Base-by-base conservation (phyloP, 371 early-diverging fungal species). In the Mucor velutinosus region DNA sequence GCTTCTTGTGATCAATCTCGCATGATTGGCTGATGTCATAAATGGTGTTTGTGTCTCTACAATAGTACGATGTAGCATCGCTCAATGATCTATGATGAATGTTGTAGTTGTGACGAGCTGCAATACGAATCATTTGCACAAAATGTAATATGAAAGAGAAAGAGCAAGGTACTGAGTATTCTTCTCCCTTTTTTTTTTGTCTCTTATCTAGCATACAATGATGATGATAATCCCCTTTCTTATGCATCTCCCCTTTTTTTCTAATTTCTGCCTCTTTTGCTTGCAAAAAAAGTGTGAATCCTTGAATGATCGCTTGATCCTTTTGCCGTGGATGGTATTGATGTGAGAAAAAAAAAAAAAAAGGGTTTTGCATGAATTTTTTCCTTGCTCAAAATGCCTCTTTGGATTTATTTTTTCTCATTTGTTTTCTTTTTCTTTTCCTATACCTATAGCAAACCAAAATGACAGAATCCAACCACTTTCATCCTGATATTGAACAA, bases 401-500 rank as follows among this genome's bases (percentile, higher is more conserved):
- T 47, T 5, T 10, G 15, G 15, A 2, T 15, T 60, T 7, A n/a
- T 30, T 60, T 43, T 60, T 45, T 45, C 64, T 30, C 0, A 32
- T 58, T 35, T 5, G 58, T 35, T 10, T 56, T 43, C 51, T 27
- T 10, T 32, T 64, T 53, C 33, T 21, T 25, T 56, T 19, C 63
- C 17, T 1, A 51, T 59, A 43, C 33, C 23, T 35, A 53, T 35
- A 55, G 10, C 6, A 47, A 55, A 5, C 37, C 7, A 8, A 21
- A 12, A 65, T 68, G 58, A 30, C 39, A 32, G 69, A 68, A 47
- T 37, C 55, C 21, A 66, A 51, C 25, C 67, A 56, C 43, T 67
- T 62, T 45, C 67, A 56, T 15, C 60, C 64, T 23, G 65, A 69
- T 39, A 23, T 25, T 33, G 65, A 69, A 32, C 64, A 63, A 62